phyloP scores from a whole-genome alignment of 1,284 basidiomycete species.

The Phlebopus sp. region DNA sequence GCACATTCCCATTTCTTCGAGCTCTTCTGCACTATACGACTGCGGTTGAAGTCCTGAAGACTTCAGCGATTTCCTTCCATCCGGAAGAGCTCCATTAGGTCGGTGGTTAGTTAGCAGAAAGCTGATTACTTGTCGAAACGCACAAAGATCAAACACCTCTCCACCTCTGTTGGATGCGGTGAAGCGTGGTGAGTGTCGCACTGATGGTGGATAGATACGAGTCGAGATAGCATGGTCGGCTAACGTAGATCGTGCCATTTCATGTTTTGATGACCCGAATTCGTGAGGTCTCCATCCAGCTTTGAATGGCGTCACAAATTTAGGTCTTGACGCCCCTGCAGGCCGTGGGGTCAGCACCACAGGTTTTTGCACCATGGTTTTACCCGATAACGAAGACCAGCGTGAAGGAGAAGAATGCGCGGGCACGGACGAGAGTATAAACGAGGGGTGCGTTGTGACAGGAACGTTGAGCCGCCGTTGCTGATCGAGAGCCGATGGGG shows the following conservation, averaged over 20 bases:
- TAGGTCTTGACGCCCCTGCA: constrained; percentile 31
- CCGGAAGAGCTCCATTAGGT: constrained; percentile 36
- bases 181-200: constrained; percentile 7
- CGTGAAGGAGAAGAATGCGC: constrained; percentile 18
- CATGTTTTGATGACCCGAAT: constrained; percentile 3
- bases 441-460: background rate
- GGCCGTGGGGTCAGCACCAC: constrained; percentile 36
- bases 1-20: constrained; percentile 63
- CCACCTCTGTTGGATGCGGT: constrained; percentile 6
- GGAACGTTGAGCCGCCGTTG: constrained; percentile 10
- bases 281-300: constrained; percentile 38
- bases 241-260: background rate
- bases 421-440: constrained; percentile 8
- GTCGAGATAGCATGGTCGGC: constrained; percentile 4
- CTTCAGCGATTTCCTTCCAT: constrained; percentile 44
- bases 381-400: constrained; percentile 17
- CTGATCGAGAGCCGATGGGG: constrained; percentile 35
- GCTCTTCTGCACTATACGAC: constrained; percentile 45
- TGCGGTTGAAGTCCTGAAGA: constrained; percentile 59
- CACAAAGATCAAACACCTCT: constrained; percentile 48
- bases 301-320: constrained; percentile 74
- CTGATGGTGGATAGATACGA: constrained; percentile 25
- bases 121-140: constrained; percentile 24
- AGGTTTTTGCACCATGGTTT: constrained; percentile 9
- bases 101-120: background rate